A percentile compares a stretch with the other conserved stretches of the same genome.
phyloP scores from a whole-genome alignment of 2,329 filamentous ascomycete genomes.

The Epichloe baconii region DNA sequence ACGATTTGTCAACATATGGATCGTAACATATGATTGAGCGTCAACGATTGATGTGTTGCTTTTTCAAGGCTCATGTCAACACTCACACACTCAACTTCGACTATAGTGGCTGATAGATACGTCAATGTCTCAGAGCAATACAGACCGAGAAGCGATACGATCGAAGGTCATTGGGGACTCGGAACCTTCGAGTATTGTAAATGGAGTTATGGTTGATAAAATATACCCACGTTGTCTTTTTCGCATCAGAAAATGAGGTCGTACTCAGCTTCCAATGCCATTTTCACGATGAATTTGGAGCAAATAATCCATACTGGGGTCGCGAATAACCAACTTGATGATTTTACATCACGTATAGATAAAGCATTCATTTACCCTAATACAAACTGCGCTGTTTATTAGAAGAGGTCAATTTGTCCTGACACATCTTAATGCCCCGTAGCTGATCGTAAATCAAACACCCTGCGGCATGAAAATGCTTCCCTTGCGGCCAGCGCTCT shows the following conservation, averaged over 20 bases:
- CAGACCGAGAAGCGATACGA: not conserved
- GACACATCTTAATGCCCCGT: not conserved
- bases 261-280: not conserved
- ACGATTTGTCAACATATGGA: slow-evolving; percentile 35
- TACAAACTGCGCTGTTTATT: not conserved
- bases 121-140: not conserved
- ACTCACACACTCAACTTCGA: not conserved
- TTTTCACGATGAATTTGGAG: not conserved
- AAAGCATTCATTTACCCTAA: not conserved
- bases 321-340: not conserved
- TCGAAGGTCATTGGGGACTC: not conserved
- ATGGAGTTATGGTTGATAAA: not conserved
- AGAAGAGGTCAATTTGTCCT: too few relatives aligned
- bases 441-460: not conserved
- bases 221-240: not conserved
- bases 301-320: not conserved
- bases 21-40: not conserved
- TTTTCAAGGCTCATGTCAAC: not conserved
- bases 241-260: not conserved
- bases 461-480: not conserved
- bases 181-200: not conserved
- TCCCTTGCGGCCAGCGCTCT: not conserved
- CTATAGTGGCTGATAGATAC: not conserved
- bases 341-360: not conserved
- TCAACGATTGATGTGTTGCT: not conserved